Conservation (phyloP, 2,329 filamentous ascomycete genomes). For the Aureobasidium pullulans region DNA sequence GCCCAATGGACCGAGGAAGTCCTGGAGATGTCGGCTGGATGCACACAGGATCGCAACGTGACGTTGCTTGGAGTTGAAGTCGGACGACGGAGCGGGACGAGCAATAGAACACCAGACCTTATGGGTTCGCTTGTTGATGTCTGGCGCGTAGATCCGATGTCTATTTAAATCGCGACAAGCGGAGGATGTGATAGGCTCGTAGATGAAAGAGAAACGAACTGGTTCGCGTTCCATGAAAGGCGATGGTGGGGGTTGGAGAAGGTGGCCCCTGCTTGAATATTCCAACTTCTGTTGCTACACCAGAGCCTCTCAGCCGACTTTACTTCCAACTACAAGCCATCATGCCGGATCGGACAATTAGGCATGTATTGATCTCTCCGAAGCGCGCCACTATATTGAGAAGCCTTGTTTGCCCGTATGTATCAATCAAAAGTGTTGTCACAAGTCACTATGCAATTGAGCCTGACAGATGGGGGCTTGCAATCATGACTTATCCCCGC, state of each 20-base stretch:
- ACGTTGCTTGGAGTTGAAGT: neutral
- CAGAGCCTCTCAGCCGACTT: too few relatives aligned
- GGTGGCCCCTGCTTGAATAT: neutral
- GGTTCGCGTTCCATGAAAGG: neutral
- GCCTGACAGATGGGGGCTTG: neutral
- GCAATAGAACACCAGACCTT: neutral
- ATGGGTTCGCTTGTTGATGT: neutral
- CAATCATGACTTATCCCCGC: neutral
- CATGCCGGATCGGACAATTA: too few relatives aligned
- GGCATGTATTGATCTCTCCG: neutral
- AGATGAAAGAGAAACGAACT: neutral
- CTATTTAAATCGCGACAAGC: neutral
- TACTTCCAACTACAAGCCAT: too few relatives aligned
- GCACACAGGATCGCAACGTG: constrained; percentile 2
- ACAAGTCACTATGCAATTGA: neutral
- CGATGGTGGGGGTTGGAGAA: neutral
- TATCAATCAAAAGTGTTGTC: neutral
- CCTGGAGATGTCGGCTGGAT: constrained; percentile 5
- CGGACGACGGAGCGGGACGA: neutral
- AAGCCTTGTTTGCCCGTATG: neutral
- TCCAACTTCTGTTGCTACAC: too few relatives aligned
- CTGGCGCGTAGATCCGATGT: constrained; percentile 4
- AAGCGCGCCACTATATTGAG: neutral
- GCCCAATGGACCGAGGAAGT: constrained; percentile 10
- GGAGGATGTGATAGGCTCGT: neutral